Conservation (phyloP, 192 early-diverging fungal genomes). For the Coemansia sp. region DNA sequence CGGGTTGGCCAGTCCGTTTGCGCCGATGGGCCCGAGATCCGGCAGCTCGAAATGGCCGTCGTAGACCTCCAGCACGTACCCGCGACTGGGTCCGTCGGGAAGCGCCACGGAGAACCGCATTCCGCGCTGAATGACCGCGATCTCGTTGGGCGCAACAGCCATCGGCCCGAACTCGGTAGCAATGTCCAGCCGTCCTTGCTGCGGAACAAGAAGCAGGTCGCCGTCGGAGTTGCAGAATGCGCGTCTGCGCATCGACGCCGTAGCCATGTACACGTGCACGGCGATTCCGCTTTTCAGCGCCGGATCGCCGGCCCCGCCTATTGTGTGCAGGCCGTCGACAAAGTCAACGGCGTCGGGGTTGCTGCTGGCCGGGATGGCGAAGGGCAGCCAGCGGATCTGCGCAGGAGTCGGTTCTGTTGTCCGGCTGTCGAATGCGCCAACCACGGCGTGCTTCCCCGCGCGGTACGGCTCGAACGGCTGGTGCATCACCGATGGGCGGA, state of each 20-base stretch:
- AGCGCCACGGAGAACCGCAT: constrained; percentile 82
- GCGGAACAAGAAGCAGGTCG: constrained; percentile 89
- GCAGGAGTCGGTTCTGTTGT: constrained; percentile 73
- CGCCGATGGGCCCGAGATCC: constrained; percentile 92
- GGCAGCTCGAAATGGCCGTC: constrained; percentile 90
- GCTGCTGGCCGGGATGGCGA: constrained; percentile 56
- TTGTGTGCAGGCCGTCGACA: constrained; percentile 77
- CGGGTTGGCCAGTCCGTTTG: constrained; percentile 93
- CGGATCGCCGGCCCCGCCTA: constrained; percentile 86
- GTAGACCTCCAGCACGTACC: constrained; percentile 90
- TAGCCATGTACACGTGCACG: constrained; percentile 80
- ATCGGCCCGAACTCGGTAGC: constrained; percentile 89
- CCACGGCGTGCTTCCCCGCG: constrained; percentile 37
- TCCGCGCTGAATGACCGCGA: constrained; percentile 90
- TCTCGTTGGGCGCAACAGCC: constrained; percentile 82
- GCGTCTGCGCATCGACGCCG: constrained; percentile 69
- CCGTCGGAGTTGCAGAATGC: constrained; percentile 93
- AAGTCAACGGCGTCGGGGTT: constrained; percentile 65
- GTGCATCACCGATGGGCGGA: constrained; percentile 88
- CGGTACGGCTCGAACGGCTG: constrained; percentile 61
- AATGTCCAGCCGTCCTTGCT: constrained; percentile 86
- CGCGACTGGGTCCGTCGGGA: constrained; percentile 79
- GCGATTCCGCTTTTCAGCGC: constrained; percentile 76
- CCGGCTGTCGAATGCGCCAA: constrained; percentile 60
- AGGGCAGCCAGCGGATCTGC: constrained; percentile 93